Evolutionary conservation across 345 rosid genomes (phyloP).

Genomic region (Citrus australasica): DNA sequence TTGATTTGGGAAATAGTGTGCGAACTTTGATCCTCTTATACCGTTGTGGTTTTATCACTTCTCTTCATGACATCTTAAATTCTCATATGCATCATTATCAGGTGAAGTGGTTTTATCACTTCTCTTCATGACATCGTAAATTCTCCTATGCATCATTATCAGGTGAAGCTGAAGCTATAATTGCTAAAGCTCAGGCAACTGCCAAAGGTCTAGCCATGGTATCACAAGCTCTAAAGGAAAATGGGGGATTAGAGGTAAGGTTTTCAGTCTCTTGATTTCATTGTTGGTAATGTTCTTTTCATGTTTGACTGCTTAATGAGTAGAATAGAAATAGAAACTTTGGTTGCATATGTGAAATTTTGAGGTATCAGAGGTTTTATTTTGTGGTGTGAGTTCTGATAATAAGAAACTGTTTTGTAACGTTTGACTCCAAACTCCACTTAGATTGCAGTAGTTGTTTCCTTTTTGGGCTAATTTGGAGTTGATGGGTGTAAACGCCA

Average conservation of each 20-base stretch:
- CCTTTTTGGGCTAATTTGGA: background rate
- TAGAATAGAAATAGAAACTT: background rate
- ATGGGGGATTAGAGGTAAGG: constrained; percentile 84
- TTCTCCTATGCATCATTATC: constrained; percentile 17
- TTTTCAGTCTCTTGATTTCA: background rate
- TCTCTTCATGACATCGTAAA: background rate
- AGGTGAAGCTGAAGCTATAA: constrained; percentile 96
- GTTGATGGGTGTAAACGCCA: background rate
- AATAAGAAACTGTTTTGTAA: background rate
- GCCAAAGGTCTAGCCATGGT: constrained; percentile 66
- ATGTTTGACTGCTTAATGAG: background rate
- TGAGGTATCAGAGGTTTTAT: background rate
- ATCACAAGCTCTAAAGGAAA: constrained; percentile 64
- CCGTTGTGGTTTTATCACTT: background rate
- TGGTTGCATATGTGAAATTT: background rate
- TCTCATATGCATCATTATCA: constrained; percentile 26
- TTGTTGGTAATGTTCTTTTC: background rate
- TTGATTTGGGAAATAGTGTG: background rate
- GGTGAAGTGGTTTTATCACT: constrained; percentile 53
- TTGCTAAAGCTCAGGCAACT: constrained; percentile 84
- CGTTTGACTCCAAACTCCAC: background rate
- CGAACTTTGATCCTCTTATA: background rate
- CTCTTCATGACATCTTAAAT: background rate
- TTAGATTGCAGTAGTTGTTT: background rate
- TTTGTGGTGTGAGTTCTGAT: background rate